Percentiles rank a stretch among this genome's conserved stretches.
phyloP scores from a whole-genome alignment of 768 basidiomycete genomes.

The Paxillus involutus region DNA sequence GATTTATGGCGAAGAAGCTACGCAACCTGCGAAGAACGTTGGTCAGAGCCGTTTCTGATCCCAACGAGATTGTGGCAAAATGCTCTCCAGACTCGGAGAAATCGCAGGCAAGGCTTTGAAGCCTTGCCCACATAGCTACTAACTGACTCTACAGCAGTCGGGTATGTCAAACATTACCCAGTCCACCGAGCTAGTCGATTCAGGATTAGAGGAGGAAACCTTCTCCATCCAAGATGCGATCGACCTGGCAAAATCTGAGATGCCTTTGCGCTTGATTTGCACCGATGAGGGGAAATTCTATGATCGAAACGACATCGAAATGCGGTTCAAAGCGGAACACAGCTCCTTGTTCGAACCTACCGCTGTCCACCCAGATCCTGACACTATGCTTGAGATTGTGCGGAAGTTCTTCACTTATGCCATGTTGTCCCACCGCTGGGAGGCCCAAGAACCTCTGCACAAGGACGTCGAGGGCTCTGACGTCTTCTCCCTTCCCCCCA shows the following conservation, averaged over 20 bases:
- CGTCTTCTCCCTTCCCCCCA: slow-evolving; percentile 15
- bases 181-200: background rate
- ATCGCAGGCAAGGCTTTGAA: slow-evolving; percentile 3
- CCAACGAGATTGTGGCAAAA: background rate
- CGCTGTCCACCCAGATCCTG: background rate
- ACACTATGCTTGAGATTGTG: slow-evolving; percentile 7
- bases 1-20: slow-evolving; percentile 10
- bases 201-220: background rate
- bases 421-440: slow-evolving; percentile 29
- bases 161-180: background rate
- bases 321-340: slow-evolving; percentile 13
- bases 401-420: slow-evolving; percentile 16
- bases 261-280: slow-evolving; percentile 24
- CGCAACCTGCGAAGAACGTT: slow-evolving; percentile 11
- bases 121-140: background rate
- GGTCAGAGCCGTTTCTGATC: slow-evolving; percentile 22
- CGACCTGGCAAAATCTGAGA: slow-evolving; percentile 13
- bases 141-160: background rate
- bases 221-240: slow-evolving; percentile 15
- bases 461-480: slow-evolving; percentile 14
- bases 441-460: slow-evolving; percentile 10
- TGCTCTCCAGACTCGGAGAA: background rate
- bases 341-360: slow-evolving; percentile 11
- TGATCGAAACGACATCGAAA: slow-evolving; percentile 15
- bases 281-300: slow-evolving; percentile 26